Evolutionary conservation across 345 rosid genomes (phyloP), one percentile per base, ranked within the genome.

Genomic region (Camelina neglecta): DNA sequence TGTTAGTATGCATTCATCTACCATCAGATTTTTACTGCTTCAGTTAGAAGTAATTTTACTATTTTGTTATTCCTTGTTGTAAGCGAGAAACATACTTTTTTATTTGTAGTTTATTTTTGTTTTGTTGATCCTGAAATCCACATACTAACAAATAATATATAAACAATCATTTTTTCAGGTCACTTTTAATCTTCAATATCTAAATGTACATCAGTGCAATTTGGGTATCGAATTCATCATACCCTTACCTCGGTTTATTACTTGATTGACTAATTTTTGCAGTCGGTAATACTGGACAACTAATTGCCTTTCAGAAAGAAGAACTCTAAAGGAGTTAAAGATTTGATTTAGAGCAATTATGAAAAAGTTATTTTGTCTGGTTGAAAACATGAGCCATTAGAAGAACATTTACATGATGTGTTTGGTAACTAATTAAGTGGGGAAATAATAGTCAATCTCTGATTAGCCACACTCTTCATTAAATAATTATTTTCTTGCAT

Each of bases 381-480:
- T 76, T 76, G 80, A 76, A 76, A 76, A 69, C 53, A 69, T 44
- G 51, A 74, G 67, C 72, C 42, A 50, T 20, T 48, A 68, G 48
- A 68, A 20, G 49, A 69, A 36, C 35, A 45, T 35, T 62, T 69
- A 69, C 80, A 62, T 64, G 2, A 54, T 61, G 75, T 62, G 75
- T 62, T 69, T 31, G 54, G 74, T 75, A 45, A 68, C 42, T 68
- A 75, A 58, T 58, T 58, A 48, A 26, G 66, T 49, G 41, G 60
- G 26, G 58, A 67, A 67, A 18, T 29, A 38, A 75, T 69, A 68
- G 79, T 53, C 69, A 69, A 69, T 69, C 47, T 53, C 18, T 69
- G 57, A 76, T 62, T 76, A 76, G 33, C 70, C 59, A 76, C 65
- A 69, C 6, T 75, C 74, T 76, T 60, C 26, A 62, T 55, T 69